phyloP scores from a whole-genome alignment of 805 yeast species.

The Cyberlindnera euphorbiiphila region DNA sequence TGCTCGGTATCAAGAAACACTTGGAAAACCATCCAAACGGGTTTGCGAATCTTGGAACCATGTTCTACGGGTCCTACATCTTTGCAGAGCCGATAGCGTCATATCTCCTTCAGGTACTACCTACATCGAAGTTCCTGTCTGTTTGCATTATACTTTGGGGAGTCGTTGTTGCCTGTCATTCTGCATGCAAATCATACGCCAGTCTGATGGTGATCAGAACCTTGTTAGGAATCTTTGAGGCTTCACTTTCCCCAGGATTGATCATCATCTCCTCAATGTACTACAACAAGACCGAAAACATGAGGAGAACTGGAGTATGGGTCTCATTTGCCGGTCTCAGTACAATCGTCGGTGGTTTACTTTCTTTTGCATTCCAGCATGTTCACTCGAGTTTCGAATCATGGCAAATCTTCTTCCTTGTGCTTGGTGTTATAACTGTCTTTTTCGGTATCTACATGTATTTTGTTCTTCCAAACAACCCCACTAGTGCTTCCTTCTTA shows the following conservation, averaged over 20 bases:
- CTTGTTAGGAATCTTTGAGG: conserved; percentile 50
- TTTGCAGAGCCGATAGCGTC: conserved; percentile 51
- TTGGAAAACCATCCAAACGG: conserved; percentile 38
- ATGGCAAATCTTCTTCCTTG: conserved; percentile 61
- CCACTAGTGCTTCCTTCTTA: conserved; percentile 33
- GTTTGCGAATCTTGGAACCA: conserved; percentile 50
- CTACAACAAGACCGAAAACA: conserved; percentile 50
- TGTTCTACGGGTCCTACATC: conserved; percentile 50
- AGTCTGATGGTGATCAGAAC: conserved; percentile 53
- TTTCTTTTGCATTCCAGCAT: conserved; percentile 52
- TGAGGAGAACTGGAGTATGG: conserved; percentile 51
- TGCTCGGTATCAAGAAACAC: conserved; percentile 56
- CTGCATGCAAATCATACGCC: conserved; percentile 50
- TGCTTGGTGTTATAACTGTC: conserved; percentile 52
- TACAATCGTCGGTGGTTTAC: conserved; percentile 41
- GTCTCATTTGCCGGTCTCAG: conserved; percentile 54
- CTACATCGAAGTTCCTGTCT: conserved; percentile 49
- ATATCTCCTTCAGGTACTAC: conserved; percentile 45
- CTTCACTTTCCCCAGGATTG: conserved; percentile 53
- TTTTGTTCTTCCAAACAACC: conserved; percentile 49
- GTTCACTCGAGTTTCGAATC: conserved; percentile 41
- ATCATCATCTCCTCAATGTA: conserved; percentile 60
- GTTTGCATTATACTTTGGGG: conserved; percentile 52
- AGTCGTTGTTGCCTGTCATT: conserved; percentile 44
- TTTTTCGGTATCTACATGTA: conserved; percentile 43